These are phyloP conservation scores for Colletotrichum spinosum DNA, from an alignment of 2,329 filamentous ascomycete species.

Conservation along the genomic window DNA sequence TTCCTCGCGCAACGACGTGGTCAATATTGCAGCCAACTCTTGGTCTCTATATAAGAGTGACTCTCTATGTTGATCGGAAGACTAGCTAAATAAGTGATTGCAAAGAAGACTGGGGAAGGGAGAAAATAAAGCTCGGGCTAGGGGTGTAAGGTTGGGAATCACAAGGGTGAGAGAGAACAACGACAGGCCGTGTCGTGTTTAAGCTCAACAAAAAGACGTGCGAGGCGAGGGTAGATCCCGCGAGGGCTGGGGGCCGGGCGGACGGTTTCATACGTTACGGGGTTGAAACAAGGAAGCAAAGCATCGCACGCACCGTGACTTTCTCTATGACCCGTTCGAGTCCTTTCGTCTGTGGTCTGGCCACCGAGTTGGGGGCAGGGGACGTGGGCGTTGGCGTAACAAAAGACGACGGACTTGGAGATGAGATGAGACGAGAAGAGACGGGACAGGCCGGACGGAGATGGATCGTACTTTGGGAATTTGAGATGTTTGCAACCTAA, in stretches of 20 bases:
- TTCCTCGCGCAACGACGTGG: too few relatives aligned
- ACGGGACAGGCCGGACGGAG: constrained; percentile 25
- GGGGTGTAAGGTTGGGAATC: constrained; percentile 11
- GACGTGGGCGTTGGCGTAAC: constrained; percentile 21
- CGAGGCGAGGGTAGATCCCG: constrained; percentile 25
- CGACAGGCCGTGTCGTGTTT: constrained; percentile 17
- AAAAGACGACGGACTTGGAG: constrained; percentile 27
- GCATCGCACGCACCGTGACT: constrained; percentile 25
- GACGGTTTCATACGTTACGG: constrained; percentile 33
- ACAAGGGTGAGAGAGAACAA: constrained; percentile 1
- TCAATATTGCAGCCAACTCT: too few relatives aligned
- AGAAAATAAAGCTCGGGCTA: constrained; percentile 16
- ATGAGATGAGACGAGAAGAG: constrained; percentile 31
- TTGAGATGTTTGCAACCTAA: constrained; percentile 5
- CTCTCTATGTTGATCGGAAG: background rate
- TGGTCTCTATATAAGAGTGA: too few relatives aligned
- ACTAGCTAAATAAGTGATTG: background rate
- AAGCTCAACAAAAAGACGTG: constrained; percentile 29
- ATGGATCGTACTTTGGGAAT: background rate
- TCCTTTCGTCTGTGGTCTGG: constrained; percentile 1
- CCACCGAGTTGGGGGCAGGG: constrained; percentile 9
- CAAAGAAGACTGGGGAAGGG: background rate
- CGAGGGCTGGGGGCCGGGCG: constrained; percentile 17
- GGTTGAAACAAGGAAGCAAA: constrained; percentile 33
- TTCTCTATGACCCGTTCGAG: background rate